Percentiles rank a stretch among this genome's conserved stretches.
Conservation (phyloP, 257 asterid species). For the Salvia hispanica region DNA sequence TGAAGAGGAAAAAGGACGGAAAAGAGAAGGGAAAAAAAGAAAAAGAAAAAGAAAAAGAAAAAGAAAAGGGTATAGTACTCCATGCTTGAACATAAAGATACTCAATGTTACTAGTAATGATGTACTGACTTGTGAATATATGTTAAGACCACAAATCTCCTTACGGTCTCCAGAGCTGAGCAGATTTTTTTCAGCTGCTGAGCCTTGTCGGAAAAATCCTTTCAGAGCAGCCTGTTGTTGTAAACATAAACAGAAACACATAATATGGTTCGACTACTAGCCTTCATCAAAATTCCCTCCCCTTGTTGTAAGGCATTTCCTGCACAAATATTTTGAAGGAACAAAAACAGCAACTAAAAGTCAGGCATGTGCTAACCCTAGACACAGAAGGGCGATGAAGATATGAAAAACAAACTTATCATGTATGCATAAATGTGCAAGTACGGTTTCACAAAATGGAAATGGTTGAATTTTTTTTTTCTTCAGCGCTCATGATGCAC, state of each 20-base stretch:
- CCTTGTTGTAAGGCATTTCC: conserved; percentile 78
- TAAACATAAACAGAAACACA: conserved; percentile 32
- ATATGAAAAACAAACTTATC: background rate
- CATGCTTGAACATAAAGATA: conserved; percentile 33
- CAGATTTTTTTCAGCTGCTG: conserved; percentile 39
- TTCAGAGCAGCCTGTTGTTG: conserved; percentile 37
- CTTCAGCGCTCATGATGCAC: background rate
- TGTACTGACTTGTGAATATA: conserved; percentile 9
- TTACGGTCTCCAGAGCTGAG: conserved; percentile 26
- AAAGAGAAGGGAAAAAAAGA: background rate
- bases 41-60: background rate
- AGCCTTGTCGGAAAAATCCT: conserved; percentile 23
- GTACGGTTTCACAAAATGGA: background rate
- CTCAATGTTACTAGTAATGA: conserved; percentile 16
- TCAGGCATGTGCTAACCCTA: background rate
- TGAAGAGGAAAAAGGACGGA: background rate
- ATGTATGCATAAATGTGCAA: no score
- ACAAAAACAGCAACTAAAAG: background rate
- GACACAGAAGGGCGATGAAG: background rate
- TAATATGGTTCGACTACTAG: conserved; percentile 5
- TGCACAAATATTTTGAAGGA: conserved; percentile 27
- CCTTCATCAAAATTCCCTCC: conserved; percentile 55
- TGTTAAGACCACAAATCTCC: conserved; percentile 18
- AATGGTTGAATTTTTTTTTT: background rate
- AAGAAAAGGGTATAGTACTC: background rate